Evolutionary conservation across 805 yeast genomes (phyloP), one percentile per base, ranked within the genome.

Genomic region (Schwanniomyces pseudopolymorphus): DNA sequence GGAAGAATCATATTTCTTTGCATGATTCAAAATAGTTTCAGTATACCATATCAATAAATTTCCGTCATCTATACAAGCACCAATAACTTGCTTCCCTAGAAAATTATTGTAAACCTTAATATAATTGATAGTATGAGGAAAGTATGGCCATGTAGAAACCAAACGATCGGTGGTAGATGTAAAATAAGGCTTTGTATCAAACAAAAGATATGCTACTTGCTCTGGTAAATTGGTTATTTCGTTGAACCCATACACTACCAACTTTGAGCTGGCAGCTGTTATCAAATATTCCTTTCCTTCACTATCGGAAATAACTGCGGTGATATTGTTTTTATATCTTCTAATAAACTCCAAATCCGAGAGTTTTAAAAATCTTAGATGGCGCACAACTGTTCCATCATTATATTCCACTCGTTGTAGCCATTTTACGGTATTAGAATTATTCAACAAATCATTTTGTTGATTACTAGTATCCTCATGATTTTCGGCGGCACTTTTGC

Each of bases 31-130:
- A 0, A 80, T 49, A 2, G 59, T 55, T 5, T 55, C 59, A 19
- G 52, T 45, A 36, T 50, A 49, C 69, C 71, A 70, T 0, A 84
- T 48, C 40, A 77, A 68, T 33, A 65, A 45, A 5, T 76, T 53
- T 0, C 89, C 89, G 58, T 80, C 81, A 56, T 84, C 89, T 13
- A 70, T 53, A 39, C 84, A 79, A 3, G 70, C 71, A 1, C 69
- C 74, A 5, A 86, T 47, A 0, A 78, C 75, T 44, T 76, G 78
- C 14, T 57, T 54, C 1, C 63, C 70, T 19, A 62, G 50, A 48
- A 81, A 70, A 19, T 45, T 52, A 0, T 61, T 64, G 6, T 68
- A 51, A 0, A 53, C 41, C 43, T 72, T 78, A 37, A 84, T 42
- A 52, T 59, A 76, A 52, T 85, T 85, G 19, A 84, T 70, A 0